A percentile compares a stretch with the other conserved stretches of the same genome.
Conservation (phyloP, 1,284 basidiomycete genomes). For the Boletus calvinii region DNA sequence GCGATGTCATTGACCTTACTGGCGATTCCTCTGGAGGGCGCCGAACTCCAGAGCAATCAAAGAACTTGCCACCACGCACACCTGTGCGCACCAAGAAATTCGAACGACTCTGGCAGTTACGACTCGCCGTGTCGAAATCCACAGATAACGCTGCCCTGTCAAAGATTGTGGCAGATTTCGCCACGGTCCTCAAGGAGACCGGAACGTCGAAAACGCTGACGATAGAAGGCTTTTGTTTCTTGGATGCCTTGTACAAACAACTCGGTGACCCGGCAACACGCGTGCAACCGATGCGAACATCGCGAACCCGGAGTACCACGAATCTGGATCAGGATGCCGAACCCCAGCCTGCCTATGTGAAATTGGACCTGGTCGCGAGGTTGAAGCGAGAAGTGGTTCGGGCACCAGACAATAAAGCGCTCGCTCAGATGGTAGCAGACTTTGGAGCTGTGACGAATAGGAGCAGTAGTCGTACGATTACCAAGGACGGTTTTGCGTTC, state of each 20-base stretch:
- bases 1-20: conserved; percentile 49
- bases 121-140: conserved; percentile 42
- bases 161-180: conserved; percentile 54
- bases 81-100: conserved; percentile 49
- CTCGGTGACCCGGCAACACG: conserved; percentile 63
- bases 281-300: conserved; percentile 50
- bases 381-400: conserved; percentile 51
- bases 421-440: conserved; percentile 63
- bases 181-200: conserved; percentile 56
- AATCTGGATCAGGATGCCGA: conserved; percentile 34
- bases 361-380: conserved; percentile 56
- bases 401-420: conserved; percentile 50
- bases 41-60: conserved; percentile 26
- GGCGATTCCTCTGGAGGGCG: conserved; percentile 42
- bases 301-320: conserved; percentile 39
- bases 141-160: conserved; percentile 55
- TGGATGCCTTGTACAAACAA: conserved; percentile 67
- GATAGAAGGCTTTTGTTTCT: conserved; percentile 66
- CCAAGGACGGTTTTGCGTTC: conserved; percentile 74
- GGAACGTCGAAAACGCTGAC: conserved; percentile 66
- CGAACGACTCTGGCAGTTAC: conserved; percentile 47
- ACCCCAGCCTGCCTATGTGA: conserved; percentile 47
- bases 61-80: conserved; percentile 28
- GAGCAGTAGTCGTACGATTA: conserved; percentile 63
- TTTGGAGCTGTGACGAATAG: conserved; percentile 66